Base-by-base conservation (phyloP, 441 rosid species). In the Raphanus hybrid region DNA sequence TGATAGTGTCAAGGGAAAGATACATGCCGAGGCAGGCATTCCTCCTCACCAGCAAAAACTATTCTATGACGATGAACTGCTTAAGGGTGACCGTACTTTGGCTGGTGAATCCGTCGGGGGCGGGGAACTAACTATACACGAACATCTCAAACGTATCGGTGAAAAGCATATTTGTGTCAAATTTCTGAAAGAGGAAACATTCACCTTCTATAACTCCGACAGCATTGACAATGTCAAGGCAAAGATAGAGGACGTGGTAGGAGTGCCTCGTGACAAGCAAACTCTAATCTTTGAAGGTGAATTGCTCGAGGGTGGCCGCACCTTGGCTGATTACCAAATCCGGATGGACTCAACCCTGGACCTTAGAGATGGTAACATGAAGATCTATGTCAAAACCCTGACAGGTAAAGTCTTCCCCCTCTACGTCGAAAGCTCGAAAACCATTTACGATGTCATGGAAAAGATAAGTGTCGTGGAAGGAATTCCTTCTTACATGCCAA, bases 261-360 rank as follows among this genome's bases (percentile, higher is more conserved):
- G 37, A 12, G 11, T 59, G 0, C 35, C 64, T 10, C 35, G 5
- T 26, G 37, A 59, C 16, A 15, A 26, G 16, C 64, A 59, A 59
- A 59, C 16, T 11, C 16, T 59, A 59, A 26, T 27, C 3, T 27
- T 26, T 59, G 15, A 27, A 29, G 35, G 35, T 59, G 3, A 59
- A 59, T 5, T 59, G 8, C 64, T 59, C 37, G 64, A 59, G 37
- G 64, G 37, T 59, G 64, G 64, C 64, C 64, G 35, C 15, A 59
- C 64, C 37, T 59, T 59, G 37, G 35, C 3, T 59, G 15, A 59
- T 59, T 59, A 59, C 8, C 8, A 27, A 6, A 59, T 59, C 64
- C 8, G 8, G 37, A 59, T 59, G 64, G 64, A 26, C 14, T 59
- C 64, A 59, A 59, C 35, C n/a, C 15, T 59, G 35, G 7, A n/a